A percentile compares a stretch with the other conserved stretches of the same genome.
phyloP scores from a whole-genome alignment of 768 basidiomycete species.

The Leccinum olivaceopallidum region DNA sequence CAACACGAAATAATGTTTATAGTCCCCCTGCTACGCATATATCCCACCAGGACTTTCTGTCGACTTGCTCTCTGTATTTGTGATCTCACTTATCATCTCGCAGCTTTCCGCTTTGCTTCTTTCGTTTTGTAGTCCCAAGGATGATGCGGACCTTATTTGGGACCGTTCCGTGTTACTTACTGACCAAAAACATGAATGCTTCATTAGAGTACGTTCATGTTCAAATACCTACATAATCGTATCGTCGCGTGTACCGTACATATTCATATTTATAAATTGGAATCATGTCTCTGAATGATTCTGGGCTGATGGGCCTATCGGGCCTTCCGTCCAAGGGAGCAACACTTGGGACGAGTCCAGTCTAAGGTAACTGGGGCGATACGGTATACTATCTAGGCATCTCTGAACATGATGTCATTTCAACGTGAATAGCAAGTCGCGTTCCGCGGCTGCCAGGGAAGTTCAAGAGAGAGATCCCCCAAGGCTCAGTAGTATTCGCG shows the following conservation, averaged over 20 bases:
- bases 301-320: no score
- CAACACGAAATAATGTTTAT: not conserved
- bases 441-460: no score
- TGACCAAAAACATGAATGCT: slow-evolving; percentile 3
- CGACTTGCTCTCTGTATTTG: slow-evolving; percentile 1
- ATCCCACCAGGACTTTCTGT: not conserved
- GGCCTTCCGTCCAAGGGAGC: no score
- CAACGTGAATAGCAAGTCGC: no score
- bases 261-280: not conserved
- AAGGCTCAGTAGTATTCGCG: slow-evolving; percentile 37
- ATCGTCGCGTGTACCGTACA: slow-evolving; percentile 1
- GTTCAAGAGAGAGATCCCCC: slow-evolving; percentile 38
- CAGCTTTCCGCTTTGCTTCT: not conserved
- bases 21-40: not conserved
- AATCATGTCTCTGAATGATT: not conserved
- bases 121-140: not conserved
- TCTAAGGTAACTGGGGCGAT: no score
- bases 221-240: slow-evolving; percentile 10
- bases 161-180: slow-evolving; percentile 3
- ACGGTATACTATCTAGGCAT: no score
- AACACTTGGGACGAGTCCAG: no score
- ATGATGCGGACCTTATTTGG: slow-evolving; percentile 4
- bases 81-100: not conserved
- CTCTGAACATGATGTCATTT: no score
- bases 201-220: slow-evolving; percentile 11